phyloP scores from a whole-genome alignment of 116 monocot genomes.

The Posidonia oceanica region DNA sequence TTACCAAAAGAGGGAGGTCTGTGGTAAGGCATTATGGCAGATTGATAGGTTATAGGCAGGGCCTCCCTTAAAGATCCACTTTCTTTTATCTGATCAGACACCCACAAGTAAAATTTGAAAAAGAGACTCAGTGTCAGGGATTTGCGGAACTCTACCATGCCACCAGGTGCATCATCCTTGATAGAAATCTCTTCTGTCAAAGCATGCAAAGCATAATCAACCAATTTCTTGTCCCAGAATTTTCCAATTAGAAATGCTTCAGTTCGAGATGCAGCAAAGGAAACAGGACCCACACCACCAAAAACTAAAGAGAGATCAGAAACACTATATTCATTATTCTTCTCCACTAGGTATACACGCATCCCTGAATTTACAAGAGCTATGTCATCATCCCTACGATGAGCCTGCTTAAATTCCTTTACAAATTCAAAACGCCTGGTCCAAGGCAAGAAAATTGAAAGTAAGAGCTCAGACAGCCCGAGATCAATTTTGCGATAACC shows the following conservation, averaged over 20 bases:
- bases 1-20: conserved; percentile 44
- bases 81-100: conserved; percentile 51
- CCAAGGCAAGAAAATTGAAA: conserved; percentile 84
- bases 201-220: conserved; percentile 41
- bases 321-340: conserved; percentile 37
- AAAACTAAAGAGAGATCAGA: conserved; percentile 70
- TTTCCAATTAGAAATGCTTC: conserved; percentile 46
- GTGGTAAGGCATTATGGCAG: conserved; percentile 50
- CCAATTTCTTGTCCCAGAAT: conserved; percentile 48
- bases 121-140: conserved; percentile 95
- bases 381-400: conserved; percentile 97
- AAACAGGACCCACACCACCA: conserved; percentile 89
- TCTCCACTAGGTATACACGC: conserved; percentile 56
- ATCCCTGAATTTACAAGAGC: conserved; percentile 98
- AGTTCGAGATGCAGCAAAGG: conserved; percentile 49
- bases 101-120: conserved; percentile 92
- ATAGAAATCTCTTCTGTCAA: conserved; percentile 65
- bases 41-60: conserved; percentile 24
- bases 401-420: conserved; percentile 96
- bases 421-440: conserved; percentile 75
- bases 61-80: conserved; percentile 22
- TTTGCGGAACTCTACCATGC: conserved; percentile 96
- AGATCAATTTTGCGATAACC: conserved; percentile 90
- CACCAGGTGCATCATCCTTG: conserved; percentile 79
- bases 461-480: conserved; percentile 48